Conservation (phyloP, 2,329 filamentous ascomycete species). For the Aspergillus sojae region DNA sequence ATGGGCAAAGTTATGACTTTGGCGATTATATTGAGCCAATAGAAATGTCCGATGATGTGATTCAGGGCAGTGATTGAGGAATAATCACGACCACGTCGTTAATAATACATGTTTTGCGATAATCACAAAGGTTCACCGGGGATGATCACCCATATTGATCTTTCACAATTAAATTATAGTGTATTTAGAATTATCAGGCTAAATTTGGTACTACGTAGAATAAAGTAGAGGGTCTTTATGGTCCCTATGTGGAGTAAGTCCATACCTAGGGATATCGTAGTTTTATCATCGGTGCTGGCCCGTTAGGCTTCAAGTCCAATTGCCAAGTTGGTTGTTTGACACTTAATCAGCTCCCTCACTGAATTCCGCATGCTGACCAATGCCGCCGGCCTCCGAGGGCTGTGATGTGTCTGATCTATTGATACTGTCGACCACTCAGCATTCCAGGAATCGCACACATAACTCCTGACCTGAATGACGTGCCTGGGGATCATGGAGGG, state of each 20-base stretch:
- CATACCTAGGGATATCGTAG: neutral
- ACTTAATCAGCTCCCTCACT: neutral
- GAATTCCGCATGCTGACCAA: neutral
- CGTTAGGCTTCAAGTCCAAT: neutral
- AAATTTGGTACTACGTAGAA: neutral
- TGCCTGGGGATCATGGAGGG: conserved; percentile 19
- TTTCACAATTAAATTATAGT: neutral
- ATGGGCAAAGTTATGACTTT: neutral
- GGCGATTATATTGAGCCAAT: neutral
- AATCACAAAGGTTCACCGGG: neutral
- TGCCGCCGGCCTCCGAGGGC: neutral
- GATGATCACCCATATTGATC: neutral
- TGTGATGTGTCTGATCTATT: neutral
- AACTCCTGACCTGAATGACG: conserved; percentile 32
- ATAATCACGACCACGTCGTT: neutral
- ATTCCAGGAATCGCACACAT: conserved; percentile 12
- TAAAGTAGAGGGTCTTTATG: neutral
- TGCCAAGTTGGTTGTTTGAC: no score
- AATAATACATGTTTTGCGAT: neutral
- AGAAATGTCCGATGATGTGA: conserved; percentile 10
- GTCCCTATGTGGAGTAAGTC: neutral
- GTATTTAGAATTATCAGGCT: neutral
- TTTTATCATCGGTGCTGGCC: neutral
- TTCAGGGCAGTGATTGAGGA: conserved; percentile 7
- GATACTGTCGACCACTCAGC: neutral